A percentile compares a stretch with the other conserved stretches of the same genome.
phyloP scores from a whole-genome alignment of 179 eudicot genomes.

The Gypsophila paniculata region DNA sequence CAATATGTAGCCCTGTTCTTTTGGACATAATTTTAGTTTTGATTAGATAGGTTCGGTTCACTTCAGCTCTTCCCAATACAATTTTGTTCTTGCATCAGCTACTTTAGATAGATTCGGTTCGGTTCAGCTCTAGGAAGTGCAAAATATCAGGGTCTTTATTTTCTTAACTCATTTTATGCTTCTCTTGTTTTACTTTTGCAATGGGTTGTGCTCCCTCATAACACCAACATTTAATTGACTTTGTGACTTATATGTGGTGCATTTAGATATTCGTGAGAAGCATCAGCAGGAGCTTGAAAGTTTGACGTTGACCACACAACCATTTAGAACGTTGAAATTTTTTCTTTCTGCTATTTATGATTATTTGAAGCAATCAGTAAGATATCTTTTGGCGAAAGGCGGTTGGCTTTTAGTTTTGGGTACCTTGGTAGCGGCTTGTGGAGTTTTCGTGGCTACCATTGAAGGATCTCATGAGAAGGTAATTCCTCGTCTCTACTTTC shows the following conservation, averaged over 20 bases:
- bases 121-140: too few species aligned
- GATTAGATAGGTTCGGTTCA: too few species aligned
- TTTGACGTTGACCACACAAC: conserved; percentile 65
- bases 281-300: conserved; percentile 74
- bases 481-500: conserved; percentile 5
- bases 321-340: conserved; percentile 65
- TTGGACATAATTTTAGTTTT: too few species aligned
- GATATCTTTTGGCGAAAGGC: conserved; percentile 62
- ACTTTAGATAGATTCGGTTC: too few species aligned
- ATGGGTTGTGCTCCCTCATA: too few species aligned
- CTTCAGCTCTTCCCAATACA: too few species aligned
- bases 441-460: conserved; percentile 45
- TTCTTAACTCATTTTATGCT: background rate
- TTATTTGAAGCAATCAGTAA: conserved; percentile 46
- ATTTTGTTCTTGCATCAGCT: too few species aligned
- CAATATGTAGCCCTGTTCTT: too few species aligned
- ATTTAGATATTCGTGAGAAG: conserved; percentile 58
- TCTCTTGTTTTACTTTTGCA: background rate
- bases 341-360: conserved; percentile 59
- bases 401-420: conserved; percentile 60
- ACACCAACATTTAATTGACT: background rate
- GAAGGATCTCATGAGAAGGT: conserved; percentile 94
- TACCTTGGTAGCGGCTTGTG: conserved; percentile 33
- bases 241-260: conserved; percentile 22
- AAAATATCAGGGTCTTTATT: too few species aligned